Percentiles rank a stretch among this genome's conserved stretches.
These are phyloP conservation scores for Claviceps purpurea DNA, from an alignment of 2,329 filamentous ascomycete species.

Conservation along the genomic window DNA sequence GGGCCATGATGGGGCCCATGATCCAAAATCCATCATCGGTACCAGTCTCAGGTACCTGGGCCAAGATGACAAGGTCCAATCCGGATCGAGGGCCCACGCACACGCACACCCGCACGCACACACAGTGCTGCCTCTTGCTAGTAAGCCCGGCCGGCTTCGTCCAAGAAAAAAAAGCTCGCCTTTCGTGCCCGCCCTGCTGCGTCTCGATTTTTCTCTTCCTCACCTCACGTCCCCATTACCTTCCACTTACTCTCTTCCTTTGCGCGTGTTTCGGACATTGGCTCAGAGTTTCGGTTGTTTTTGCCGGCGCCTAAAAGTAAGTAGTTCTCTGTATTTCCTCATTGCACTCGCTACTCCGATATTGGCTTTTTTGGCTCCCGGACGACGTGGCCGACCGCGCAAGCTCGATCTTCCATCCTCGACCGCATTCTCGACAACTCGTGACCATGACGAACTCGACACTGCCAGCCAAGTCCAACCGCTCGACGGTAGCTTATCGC, in stretches of 20 bases:
- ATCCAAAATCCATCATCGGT: too few relatives aligned
- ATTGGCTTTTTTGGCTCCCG: background rate
- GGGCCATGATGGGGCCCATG: too few relatives aligned
- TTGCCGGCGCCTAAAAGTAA: slow-evolving; percentile 42
- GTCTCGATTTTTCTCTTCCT: slow-evolving; percentile 17
- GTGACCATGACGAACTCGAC: slow-evolving; percentile 8
- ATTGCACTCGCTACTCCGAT: background rate
- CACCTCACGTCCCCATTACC: slow-evolving; percentile 18
- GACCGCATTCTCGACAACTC: slow-evolving; percentile 8
- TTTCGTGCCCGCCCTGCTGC: slow-evolving; percentile 21
- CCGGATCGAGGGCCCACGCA: slow-evolving; percentile 2
- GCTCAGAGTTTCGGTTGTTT: slow-evolving; percentile 31
- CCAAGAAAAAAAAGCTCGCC: slow-evolving; percentile 18
- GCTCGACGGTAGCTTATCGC: background rate
- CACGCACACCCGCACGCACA: background rate
- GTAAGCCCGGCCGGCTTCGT: slow-evolving; percentile 3
- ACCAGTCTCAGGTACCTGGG: too few relatives aligned
- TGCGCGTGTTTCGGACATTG: slow-evolving; percentile 32
- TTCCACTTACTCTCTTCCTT: slow-evolving; percentile 30
- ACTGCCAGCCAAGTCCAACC: background rate
- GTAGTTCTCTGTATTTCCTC: slow-evolving; percentile 16
- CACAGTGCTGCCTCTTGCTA: background rate
- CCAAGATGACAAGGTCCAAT: background rate
- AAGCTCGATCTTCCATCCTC: background rate
- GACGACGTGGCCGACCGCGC: slow-evolving; percentile 1